phyloP scores from a whole-genome alignment of 2,329 filamentous ascomycete genomes.

The Ophiostoma perfectum region DNA sequence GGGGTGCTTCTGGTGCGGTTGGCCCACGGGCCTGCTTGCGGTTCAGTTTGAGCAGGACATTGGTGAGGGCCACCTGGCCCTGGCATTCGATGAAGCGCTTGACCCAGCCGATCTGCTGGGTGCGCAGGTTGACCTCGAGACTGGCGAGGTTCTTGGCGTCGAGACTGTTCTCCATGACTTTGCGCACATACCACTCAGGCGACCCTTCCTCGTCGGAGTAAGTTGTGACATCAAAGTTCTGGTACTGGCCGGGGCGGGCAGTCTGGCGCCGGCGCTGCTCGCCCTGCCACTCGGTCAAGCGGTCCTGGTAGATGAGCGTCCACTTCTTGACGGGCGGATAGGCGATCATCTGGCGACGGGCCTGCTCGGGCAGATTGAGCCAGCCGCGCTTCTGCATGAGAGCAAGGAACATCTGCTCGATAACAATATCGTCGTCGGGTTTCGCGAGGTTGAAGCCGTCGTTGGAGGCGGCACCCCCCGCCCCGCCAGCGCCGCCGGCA shows the following conservation, averaged over 20 bases:
- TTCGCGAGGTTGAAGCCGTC: constrained; percentile 60
- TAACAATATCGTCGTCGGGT: constrained; percentile 72
- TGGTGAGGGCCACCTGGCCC: constrained; percentile 91
- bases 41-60: constrained; percentile 89
- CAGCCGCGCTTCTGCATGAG: constrained; percentile 97
- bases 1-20: constrained; percentile 53
- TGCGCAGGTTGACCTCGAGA: constrained; percentile 87
- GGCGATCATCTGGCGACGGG: constrained; percentile 88
- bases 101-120: constrained; percentile 97
- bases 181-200: constrained; percentile 96
- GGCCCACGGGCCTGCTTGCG: constrained; percentile 73
- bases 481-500: neutral
- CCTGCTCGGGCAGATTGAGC: constrained; percentile 94
- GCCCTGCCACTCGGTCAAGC: constrained; percentile 85
- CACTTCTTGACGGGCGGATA: constrained; percentile 95
- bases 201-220: constrained; percentile 91
- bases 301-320: constrained; percentile 93
- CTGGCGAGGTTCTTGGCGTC: constrained; percentile 87
- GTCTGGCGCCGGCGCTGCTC: constrained; percentile 84
- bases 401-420: constrained; percentile 86
- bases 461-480: constrained; percentile 29
- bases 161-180: constrained; percentile 92
- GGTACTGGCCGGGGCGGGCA: constrained; percentile 64
- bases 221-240: constrained; percentile 63
- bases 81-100: constrained; percentile 95